Conservation (phyloP, 768 basidiomycete genomes). For the Suillus luteus region DNA sequence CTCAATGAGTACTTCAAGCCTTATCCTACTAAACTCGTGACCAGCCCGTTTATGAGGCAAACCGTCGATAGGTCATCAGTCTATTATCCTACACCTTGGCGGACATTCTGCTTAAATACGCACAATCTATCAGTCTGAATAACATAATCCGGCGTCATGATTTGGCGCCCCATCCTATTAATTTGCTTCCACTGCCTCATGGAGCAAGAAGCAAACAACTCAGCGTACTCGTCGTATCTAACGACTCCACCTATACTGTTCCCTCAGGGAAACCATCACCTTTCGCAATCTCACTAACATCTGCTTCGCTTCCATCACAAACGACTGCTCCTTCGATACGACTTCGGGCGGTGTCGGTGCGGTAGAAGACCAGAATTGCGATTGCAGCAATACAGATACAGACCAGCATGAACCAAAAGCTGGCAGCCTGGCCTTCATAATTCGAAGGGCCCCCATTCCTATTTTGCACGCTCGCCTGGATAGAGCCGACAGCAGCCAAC, state of each 20-base stretch:
- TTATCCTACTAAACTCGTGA: too few relatives aligned
- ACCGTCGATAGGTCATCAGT: too few relatives aligned
- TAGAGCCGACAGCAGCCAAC: constrained; percentile 37
- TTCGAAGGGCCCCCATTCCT: constrained; percentile 11
- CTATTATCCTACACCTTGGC: not conserved
- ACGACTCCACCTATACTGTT: not conserved
- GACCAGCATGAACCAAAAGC: constrained; percentile 41
- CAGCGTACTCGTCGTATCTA: not conserved
- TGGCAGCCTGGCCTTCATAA: constrained; percentile 41
- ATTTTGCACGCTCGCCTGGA: constrained; percentile 22
- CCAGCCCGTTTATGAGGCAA: too few relatives aligned
- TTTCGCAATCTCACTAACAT: too few relatives aligned
- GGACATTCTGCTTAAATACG: not conserved
- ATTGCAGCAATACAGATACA: constrained; percentile 26
- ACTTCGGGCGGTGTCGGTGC: not conserved
- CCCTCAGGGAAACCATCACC: not conserved
- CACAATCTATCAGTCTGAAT: not conserved
- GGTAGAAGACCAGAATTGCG: constrained; percentile 4
- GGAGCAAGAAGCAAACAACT: not conserved
- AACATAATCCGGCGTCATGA: not conserved
- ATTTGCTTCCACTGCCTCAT: not conserved
- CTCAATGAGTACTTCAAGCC: not conserved
- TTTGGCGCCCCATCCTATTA: not conserved
- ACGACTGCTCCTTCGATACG: too few relatives aligned
- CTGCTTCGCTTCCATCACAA: not conserved